These are phyloP conservation scores for Candolleomyces eurysporus DNA, from an alignment of 768 basidiomycete genomes.

Conservation along the genomic window DNA sequence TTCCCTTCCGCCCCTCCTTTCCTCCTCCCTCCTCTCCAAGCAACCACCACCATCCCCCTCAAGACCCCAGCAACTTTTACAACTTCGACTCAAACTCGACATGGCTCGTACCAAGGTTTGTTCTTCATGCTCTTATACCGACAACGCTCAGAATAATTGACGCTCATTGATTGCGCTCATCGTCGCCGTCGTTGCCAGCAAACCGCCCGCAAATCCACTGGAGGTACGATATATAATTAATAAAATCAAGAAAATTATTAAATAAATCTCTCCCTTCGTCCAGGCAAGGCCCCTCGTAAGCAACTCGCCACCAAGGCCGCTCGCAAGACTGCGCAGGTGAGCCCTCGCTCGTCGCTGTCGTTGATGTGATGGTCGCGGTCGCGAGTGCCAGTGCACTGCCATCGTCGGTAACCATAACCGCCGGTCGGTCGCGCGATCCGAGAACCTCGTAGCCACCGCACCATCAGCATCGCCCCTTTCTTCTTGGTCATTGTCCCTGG, in stretches of 20 bases:
- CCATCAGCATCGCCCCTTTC: not conserved
- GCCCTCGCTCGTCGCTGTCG: conserved; percentile 32
- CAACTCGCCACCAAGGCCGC: conserved; percentile 96
- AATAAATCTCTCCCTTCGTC: conserved; percentile 22
- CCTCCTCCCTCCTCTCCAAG: conserved; percentile 33
- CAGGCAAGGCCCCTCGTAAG: conserved; percentile 89
- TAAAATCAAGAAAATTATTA: conserved; percentile 13
- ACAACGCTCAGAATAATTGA: conserved; percentile 9
- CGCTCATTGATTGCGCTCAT: conserved; percentile 5
- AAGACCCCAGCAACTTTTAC: conserved; percentile 20
- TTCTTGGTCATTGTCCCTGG: no score
- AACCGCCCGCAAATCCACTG: conserved; percentile 99
- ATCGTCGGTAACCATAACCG: no score
- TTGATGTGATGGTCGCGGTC: conserved; percentile 17
- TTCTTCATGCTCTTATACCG: conserved; percentile 18
- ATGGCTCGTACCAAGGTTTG: conserved; percentile 91
- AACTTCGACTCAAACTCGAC: conserved; percentile 21
- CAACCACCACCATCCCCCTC: conserved; percentile 28
- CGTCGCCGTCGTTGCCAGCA: conserved; percentile 58
- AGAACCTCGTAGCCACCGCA: not conserved
- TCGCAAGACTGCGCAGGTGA: conserved; percentile 78
- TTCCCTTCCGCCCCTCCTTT: conserved; percentile 34
- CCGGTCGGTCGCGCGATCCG: not conserved
- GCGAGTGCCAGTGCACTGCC: conserved; percentile 11
- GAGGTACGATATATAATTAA: conserved; percentile 56